phyloP scores from a whole-genome alignment of 2,329 filamentous ascomycete species.

The Plectosphaerella cucumerina region DNA sequence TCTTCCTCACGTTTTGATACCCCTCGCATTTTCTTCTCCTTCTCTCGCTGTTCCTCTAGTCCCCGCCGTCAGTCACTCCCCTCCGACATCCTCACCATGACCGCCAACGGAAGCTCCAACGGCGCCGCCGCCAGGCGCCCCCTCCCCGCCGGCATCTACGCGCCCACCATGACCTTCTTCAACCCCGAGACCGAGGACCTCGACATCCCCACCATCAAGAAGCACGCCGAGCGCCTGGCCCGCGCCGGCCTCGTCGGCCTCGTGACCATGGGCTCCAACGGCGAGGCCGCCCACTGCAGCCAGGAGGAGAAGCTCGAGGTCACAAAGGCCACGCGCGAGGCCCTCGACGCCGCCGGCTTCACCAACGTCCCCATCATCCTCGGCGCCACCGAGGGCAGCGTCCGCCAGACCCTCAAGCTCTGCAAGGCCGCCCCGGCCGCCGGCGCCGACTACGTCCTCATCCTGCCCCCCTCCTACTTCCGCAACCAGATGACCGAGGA shows the following conservation, averaged over 20 bases:
- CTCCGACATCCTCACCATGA: conserved; percentile 5
- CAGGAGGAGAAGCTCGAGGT: conserved; percentile 72
- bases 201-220: conserved; percentile 74
- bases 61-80: neutral
- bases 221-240: conserved; percentile 74
- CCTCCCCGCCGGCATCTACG: conserved; percentile 79
- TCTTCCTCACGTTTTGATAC: conserved; percentile 1
- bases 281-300: conserved; percentile 81
- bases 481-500: conserved; percentile 70
- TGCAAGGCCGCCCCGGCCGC: conserved; percentile 61
- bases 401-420: conserved; percentile 74
- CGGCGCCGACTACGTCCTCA: conserved; percentile 75
- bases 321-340: conserved; percentile 73
- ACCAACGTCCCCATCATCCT: conserved; percentile 72
- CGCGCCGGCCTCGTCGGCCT: conserved; percentile 75
- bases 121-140: conserved; percentile 38
- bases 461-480: conserved; percentile 83
- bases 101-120: conserved; percentile 13
- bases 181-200: conserved; percentile 78
- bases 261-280: conserved; percentile 86
- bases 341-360: conserved; percentile 78
- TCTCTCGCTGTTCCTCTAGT: neutral
- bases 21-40: neutral
- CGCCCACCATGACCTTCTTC: conserved; percentile 90
- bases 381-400: conserved; percentile 76